These are phyloP conservation scores for Ceraceosorus guamensis DNA, from an alignment of 1,284 basidiomycete genomes.

Conservation along the genomic window DNA sequence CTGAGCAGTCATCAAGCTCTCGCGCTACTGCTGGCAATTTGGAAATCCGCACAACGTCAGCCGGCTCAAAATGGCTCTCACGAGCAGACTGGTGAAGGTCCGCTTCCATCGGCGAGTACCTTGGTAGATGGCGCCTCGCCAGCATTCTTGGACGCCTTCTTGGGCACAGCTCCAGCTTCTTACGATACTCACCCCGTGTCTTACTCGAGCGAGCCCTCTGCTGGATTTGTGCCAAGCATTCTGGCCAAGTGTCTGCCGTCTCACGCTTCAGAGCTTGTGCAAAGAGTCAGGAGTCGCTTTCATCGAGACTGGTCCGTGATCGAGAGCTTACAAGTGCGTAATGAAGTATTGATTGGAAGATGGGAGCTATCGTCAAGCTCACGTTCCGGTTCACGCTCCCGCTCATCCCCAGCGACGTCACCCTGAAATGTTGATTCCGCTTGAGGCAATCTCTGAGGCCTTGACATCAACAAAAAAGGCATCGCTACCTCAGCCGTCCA, in stretches of 20 bases:
- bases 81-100: not conserved
- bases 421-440: no score
- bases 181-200: not conserved
- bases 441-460: no score
- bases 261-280: not conserved
- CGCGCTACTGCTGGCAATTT: conserved; percentile 2
- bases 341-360: not conserved
- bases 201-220: no score
- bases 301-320: not conserved
- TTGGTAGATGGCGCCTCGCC: no score
- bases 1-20: conserved; percentile 3
- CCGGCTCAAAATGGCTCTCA: no score
- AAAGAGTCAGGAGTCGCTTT: conserved; percentile 2
- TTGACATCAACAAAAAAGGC: no score
- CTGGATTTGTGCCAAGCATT: no score
- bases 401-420: no score
- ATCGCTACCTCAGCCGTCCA: no score
- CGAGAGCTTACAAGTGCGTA: not conserved
- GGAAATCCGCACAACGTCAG: no score
- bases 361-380: no score
- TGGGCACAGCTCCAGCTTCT: not conserved
- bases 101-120: not conserved
- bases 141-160: not conserved
- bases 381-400: no score
- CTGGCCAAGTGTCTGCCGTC: not conserved